Conservation (phyloP, 257 asterid genomes). For the Linaria vulgaris region DNA sequence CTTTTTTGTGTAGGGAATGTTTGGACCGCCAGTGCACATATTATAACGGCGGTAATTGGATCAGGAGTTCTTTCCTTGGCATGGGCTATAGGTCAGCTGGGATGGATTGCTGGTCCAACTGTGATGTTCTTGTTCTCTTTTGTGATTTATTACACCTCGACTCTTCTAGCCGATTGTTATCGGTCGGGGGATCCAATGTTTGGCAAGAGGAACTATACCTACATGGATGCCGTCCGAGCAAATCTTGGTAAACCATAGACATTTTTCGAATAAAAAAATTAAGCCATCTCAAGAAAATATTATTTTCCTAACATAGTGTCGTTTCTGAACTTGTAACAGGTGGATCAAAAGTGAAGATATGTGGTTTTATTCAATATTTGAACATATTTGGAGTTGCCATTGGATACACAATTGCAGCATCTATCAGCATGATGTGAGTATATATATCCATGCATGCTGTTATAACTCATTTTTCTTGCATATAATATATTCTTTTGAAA, state of each 20-base stretch:
- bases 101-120: constrained; percentile 64
- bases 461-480: background rate
- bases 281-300: background rate
- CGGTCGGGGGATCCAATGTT: constrained; percentile 54
- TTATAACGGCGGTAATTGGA: constrained; percentile 59
- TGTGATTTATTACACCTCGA: constrained; percentile 54
- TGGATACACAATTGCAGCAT: constrained; percentile 58
- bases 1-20: constrained; percentile 37
- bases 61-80: constrained; percentile 62
- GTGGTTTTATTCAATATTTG: constrained; percentile 46
- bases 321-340: constrained; percentile 26
- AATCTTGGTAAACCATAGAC: constrained; percentile 38
- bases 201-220: constrained; percentile 59
- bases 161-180: constrained; percentile 57
- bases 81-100: constrained; percentile 62
- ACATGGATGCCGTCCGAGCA: constrained; percentile 61
- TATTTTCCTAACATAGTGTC: background rate
- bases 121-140: constrained; percentile 55
- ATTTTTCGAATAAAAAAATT: background rate
- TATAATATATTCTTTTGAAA: background rate
- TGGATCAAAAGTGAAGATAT: constrained; percentile 47
- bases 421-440: constrained; percentile 58
- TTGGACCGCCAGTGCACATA: constrained; percentile 66
- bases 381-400: constrained; percentile 53
- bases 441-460: background rate